A percentile compares a stretch with the other conserved stretches of the same genome.
These are phyloP conservation scores for Coemansia pectinata DNA, from an alignment of 192 early-diverging fungal species.

Conservation along the genomic window DNA sequence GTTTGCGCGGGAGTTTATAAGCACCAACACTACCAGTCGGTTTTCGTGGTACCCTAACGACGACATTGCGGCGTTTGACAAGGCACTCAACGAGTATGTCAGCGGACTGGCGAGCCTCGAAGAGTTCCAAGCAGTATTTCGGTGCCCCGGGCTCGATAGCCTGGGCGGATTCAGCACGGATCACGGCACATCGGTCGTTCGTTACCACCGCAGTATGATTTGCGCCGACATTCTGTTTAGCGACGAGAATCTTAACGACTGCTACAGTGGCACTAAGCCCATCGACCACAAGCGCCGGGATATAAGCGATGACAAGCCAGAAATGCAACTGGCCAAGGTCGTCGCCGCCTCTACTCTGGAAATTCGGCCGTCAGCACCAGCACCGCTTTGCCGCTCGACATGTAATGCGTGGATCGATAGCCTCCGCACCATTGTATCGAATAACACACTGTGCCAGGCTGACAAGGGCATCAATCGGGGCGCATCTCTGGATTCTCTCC, in stretches of 20 bases:
- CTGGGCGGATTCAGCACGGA: conserved; percentile 48
- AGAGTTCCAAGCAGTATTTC: conserved; percentile 54
- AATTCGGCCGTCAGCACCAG: conserved; percentile 21
- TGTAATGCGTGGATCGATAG: conserved; percentile 49
- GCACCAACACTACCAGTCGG: conserved; percentile 45
- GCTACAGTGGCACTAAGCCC: conserved; percentile 27
- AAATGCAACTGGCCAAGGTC: conserved; percentile 30
- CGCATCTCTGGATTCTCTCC: conserved; percentile 38
- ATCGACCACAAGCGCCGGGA: conserved; percentile 10
- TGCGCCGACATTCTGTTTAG: conserved; percentile 51
- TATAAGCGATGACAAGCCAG: conserved; percentile 14
- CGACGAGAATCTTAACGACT: conserved; percentile 42
- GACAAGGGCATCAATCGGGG: conserved; percentile 44
- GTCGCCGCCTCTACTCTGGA: conserved; percentile 24
- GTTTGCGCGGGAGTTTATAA: conserved; percentile 42
- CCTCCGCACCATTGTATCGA: conserved; percentile 35
- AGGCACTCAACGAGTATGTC: conserved; percentile 51
- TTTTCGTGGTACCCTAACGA: conserved; percentile 53
- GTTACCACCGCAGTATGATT: conserved; percentile 52
- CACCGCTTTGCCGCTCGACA: conserved; percentile 43
- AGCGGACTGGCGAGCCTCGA: conserved; percentile 42
- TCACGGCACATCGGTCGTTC: conserved; percentile 43
- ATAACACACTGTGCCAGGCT: conserved; percentile 43
- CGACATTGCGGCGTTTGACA: conserved; percentile 47
- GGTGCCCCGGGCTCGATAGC: conserved; percentile 46